A percentile compares a stretch with the other conserved stretches of the same genome.
Conservation (phyloP, 1,284 basidiomycete genomes). For the Ganoderma meredithae region DNA sequence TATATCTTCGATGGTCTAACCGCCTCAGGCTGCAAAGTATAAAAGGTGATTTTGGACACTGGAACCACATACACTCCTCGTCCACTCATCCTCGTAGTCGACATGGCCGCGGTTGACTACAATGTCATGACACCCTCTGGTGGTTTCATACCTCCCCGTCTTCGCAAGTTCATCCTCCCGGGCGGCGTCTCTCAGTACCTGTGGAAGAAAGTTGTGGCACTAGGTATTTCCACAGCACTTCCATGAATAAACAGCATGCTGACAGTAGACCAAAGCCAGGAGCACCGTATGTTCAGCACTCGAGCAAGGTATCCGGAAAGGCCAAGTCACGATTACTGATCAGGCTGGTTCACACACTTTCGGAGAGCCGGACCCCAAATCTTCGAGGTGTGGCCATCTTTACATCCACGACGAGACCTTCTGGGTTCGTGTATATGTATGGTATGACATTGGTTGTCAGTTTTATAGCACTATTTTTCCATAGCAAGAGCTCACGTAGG, state of each 20-base stretch:
- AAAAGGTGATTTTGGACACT: background rate
- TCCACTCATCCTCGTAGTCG: background rate
- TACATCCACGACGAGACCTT: conserved; percentile 12
- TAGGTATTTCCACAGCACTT: background rate
- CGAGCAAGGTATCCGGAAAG: background rate
- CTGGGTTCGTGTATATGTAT: conserved; percentile 19
- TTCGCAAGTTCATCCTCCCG: background rate
- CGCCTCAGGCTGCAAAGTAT: background rate
- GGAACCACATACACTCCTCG: background rate
- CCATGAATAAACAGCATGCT: background rate
- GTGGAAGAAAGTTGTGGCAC: background rate
- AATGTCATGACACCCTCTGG: background rate
- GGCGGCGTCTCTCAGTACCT: background rate
- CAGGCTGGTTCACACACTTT: background rate
- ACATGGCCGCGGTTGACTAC: background rate
- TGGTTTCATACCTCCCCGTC: background rate
- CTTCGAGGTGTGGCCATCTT: conserved; percentile 1
- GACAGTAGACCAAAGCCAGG: background rate
- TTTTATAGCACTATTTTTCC: background rate
- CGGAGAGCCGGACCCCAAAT: background rate
- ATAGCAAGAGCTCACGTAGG: background rate
- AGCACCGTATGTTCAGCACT: background rate
- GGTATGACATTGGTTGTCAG: conserved; percentile 66
- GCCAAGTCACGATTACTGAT: background rate
- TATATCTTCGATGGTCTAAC: too few relatives aligned